Evolutionary conservation across 2,329 filamentous ascomycete species (phyloP), one percentile per base, ranked within the genome.

Genomic region (Venturiaceae sp.): DNA sequence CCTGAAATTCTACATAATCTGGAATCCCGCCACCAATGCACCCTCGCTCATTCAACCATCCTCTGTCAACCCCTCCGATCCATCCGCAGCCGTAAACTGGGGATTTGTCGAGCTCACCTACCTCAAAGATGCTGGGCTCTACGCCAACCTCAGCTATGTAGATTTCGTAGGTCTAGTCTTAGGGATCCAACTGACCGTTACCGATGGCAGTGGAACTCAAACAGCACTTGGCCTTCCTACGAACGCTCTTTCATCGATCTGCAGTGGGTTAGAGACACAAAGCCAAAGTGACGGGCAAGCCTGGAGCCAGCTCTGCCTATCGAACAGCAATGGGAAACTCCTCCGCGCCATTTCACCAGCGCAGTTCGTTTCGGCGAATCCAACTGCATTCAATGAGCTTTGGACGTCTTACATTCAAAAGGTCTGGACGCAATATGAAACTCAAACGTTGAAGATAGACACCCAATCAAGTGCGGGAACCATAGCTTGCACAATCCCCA

Each of bases 131-230:
- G 60, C 66, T 3, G 75, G 78, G 60, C 65, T 79, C 16, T 79
- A 77, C 59, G 76, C 75, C 33, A 79, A 79, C 59, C 84, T 91
- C 64, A 83, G 79, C 62, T 86, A 87, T 68, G 88, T 92, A 55
- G 88, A 92, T 74, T 92, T 92, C 71, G 80, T 90, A 61, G 73
- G 71, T 52, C 68, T 78, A 3, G 75, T 72, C 0, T 70, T 78
- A 23, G 73, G 64, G 68, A 86, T 63, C 73, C 72, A 65, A 3
- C 61, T 74, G 44, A 30, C 13, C 14, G 16, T n/a, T n/a, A 19
- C 16, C 8, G 37, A 14, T 6, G 37, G 9, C 14, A 39, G 21
- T 44, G 41, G 41, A 2, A 7, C 19, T 2, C 44, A 50, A 7
- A 5, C 11, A 7, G 44, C 44, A 3, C 44, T n/a, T 3, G 44